Conservation (phyloP, 2,329 filamentous ascomycete species). For the Pseudogymnoascus sp. region DNA sequence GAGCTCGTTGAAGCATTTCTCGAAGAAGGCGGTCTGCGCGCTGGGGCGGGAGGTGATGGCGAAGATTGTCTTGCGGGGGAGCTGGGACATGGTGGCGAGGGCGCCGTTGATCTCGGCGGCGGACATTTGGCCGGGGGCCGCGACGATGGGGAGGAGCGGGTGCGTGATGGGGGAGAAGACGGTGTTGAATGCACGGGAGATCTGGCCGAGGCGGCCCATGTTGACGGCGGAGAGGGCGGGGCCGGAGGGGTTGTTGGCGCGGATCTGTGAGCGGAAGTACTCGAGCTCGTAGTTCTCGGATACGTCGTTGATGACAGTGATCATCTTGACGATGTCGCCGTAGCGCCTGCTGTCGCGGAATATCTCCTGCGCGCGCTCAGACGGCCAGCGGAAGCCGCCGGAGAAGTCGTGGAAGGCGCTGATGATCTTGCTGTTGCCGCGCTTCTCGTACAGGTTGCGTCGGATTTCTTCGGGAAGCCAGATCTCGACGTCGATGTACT, state of each 20-base stretch:
- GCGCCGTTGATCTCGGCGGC: slow-evolving; percentile 78
- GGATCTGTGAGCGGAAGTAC: slow-evolving; percentile 74
- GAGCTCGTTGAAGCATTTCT: slow-evolving; percentile 73
- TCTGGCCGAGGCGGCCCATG: slow-evolving; percentile 79
- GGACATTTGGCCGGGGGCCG: slow-evolving; percentile 77
- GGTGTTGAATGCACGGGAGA: slow-evolving; percentile 75
- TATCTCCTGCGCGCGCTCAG: slow-evolving; percentile 59
- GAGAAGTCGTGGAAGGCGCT: slow-evolving; percentile 90
- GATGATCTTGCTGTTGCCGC: slow-evolving; percentile 76
- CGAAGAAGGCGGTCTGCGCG: slow-evolving; percentile 75
- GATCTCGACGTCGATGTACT: slow-evolving; percentile 83
- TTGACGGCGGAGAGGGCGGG: slow-evolving; percentile 77
- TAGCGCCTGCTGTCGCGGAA: slow-evolving; percentile 66
- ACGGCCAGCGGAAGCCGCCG: slow-evolving; percentile 75
- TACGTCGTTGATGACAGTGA: slow-evolving; percentile 69
- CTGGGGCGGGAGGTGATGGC: slow-evolving; percentile 63
- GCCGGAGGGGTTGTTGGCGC: slow-evolving; percentile 55
- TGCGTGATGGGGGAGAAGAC: slow-evolving; percentile 70
- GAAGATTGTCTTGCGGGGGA: slow-evolving; percentile 72
- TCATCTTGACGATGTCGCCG: slow-evolving; percentile 86
- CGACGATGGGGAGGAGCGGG: slow-evolving; percentile 72
- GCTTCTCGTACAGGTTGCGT: slow-evolving; percentile 55
- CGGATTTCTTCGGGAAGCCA: slow-evolving; percentile 76
- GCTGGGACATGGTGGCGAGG: slow-evolving; percentile 67
- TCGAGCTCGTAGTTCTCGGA: slow-evolving; percentile 87